Base-by-base conservation (phyloP, 768 basidiomycete species). In the Mycena amicta region DNA sequence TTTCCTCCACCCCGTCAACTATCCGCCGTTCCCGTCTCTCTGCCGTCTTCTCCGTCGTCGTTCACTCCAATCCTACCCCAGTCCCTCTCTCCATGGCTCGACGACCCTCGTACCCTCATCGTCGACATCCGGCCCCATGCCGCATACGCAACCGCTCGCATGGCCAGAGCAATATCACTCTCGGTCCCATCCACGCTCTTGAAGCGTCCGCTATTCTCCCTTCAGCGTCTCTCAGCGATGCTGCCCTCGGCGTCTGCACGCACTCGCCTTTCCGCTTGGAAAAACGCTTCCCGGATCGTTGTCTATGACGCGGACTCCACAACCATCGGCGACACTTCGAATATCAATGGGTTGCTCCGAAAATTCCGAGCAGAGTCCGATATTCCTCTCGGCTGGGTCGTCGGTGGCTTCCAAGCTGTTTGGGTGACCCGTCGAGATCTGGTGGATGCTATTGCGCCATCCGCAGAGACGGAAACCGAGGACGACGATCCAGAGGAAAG, bases 121-220 rank as follows among this genome's bases (percentile, higher is more conserved):
- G 80, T 98, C 74, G 95, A 98, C 76, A 88, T 98, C 53, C 86
- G 95, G 0, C 87, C 93, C 12, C 90, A 92, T 72, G 87, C 88
- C 18, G 84, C 88, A 5, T 89, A 85, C 70, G 73, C 84, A 5
- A 67, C 80, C 8, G 85, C 86, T 23, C 88, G 93, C 50, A 65
- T 97, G 28, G 81, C 81, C 39, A 66, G 73, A 49, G 88, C 94
- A 6, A 76, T 97, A 53, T 93, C 93, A 49, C 83, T 98, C 61
- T 92, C 91, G 47, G 91, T 97, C 4, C 95, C 96, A 1, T 94
- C 95, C 2, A 98, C 95, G 0, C 87, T 98, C 22, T 87, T 98
- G 69, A 94, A 93, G 62, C 87, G 95, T 0, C 94, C 94, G 1
- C 80, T 88, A 3, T 96, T 94, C 76, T 88, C 91, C 26, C 81